Evolutionary conservation across 768 basidiomycete genomes (phyloP).

Genomic region (Mycena maculata): DNA sequence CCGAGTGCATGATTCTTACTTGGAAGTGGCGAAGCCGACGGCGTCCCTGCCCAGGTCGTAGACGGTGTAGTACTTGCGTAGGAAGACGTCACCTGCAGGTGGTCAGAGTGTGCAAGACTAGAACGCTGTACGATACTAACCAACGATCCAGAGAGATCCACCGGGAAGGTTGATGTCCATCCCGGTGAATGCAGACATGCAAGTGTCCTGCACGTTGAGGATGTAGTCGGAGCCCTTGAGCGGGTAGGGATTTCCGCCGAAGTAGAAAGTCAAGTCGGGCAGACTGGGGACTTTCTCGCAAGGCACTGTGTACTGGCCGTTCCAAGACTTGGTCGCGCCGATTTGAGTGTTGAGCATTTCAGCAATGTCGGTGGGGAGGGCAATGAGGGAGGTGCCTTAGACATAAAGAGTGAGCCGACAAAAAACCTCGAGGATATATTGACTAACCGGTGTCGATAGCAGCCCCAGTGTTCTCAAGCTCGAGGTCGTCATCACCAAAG

Average conservation of each 20-base stretch:
- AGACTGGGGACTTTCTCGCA: constrained; percentile 87
- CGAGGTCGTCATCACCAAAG: constrained; percentile 89
- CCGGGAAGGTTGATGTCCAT: constrained; percentile 89
- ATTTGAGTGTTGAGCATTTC: constrained; percentile 98
- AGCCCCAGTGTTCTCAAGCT: constrained; percentile 93
- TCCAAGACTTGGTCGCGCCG: constrained; percentile 95
- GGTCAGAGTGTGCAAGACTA: background rate
- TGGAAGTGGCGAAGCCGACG: constrained; percentile 78
- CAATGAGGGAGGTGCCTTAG: constrained; percentile 92
- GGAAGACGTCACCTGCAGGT: constrained; percentile 82
- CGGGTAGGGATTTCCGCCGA: constrained; percentile 82
- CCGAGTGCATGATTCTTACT: constrained; percentile 18
- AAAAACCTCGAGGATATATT: background rate
- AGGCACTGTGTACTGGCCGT: constrained; percentile 93
- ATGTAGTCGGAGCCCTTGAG: constrained; percentile 90
- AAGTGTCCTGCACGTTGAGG: constrained; percentile 90
- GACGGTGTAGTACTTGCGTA: constrained; percentile 93
- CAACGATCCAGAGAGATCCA: constrained; percentile 89
- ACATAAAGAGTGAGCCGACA: background rate
- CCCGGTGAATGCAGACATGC: constrained; percentile 93
- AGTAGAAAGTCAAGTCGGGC: constrained; percentile 87
- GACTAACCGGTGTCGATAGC: constrained; percentile 86
- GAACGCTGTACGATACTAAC: constrained; percentile 52
- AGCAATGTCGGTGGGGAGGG: constrained; percentile 91
- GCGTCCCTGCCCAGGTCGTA: constrained; percentile 83